Evolutionary conservation across 192 early-diverging fungal genomes (phyloP).

Genomic region (Phycomyces nitens): DNA sequence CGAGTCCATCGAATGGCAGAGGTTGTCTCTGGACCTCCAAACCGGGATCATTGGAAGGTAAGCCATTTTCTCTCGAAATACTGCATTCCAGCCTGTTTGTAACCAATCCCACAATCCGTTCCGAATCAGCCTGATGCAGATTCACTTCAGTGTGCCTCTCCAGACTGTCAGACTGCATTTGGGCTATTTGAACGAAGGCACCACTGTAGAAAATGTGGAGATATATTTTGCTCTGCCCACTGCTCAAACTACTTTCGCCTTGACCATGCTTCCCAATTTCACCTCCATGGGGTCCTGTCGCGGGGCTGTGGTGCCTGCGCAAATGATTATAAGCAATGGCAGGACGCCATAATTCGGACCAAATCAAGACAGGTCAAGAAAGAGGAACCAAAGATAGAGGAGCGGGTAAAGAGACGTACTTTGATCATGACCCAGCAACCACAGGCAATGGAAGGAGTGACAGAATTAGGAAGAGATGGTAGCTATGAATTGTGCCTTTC

Average conservation of each 20-base stretch:
- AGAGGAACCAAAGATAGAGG: neutral
- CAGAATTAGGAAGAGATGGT: slow-evolving; percentile 30
- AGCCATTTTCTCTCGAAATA: neutral
- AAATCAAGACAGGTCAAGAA: neutral
- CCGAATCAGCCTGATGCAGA: slow-evolving; percentile 24
- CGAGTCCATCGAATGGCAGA: neutral
- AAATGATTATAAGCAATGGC: slow-evolving; percentile 16
- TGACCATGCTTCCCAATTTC: slow-evolving; percentile 27
- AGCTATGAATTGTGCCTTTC: neutral
- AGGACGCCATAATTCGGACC: neutral
- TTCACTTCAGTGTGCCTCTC: slow-evolving; percentile 21
- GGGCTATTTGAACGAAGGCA: slow-evolving; percentile 37
- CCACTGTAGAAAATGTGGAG: slow-evolving; percentile 35
- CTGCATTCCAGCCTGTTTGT: neutral
- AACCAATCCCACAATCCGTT: no score
- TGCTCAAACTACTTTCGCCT: slow-evolving; percentile 36
- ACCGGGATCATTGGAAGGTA: slow-evolving; percentile 27
- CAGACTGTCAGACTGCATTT: slow-evolving; percentile 19
- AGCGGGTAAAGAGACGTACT: slow-evolving; percentile 10
- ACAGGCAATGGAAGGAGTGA: slow-evolving; percentile 28
- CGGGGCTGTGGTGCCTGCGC: slow-evolving; percentile 33
- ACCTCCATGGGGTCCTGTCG: slow-evolving; percentile 24
- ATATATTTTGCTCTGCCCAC: slow-evolving; percentile 33
- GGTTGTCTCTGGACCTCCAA: slow-evolving; percentile 13
- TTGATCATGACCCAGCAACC: slow-evolving; percentile 30